A percentile compares a stretch with the other conserved stretches of the same genome.
phyloP scores from a whole-genome alignment of 1,284 basidiomycete species.

The Austropuccinia psidii region DNA sequence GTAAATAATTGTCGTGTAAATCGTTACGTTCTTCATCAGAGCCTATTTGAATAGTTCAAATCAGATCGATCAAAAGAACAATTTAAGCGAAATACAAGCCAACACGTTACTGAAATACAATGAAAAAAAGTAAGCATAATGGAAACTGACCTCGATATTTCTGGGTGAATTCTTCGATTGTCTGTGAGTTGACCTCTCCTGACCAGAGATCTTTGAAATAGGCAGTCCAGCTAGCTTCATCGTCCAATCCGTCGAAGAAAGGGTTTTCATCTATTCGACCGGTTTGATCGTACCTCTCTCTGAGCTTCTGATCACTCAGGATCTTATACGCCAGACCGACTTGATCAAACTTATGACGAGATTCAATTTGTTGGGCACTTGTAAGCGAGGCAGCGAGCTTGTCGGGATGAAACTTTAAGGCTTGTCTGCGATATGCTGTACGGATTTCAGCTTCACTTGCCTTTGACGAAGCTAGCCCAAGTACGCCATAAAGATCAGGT shows the following conservation, averaged over 20 bases:
- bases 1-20: conserved; percentile 5
- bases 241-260: neutral
- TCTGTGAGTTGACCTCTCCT: conserved; percentile 29
- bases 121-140: neutral
- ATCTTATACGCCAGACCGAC: conserved; percentile 32
- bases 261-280: neutral
- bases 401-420: conserved; percentile 27
- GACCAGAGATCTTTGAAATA: conserved; percentile 36
- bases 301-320: conserved; percentile 8
- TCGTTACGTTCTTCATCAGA: conserved; percentile 33
- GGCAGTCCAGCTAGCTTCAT: conserved; percentile 23
- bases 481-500: conserved; percentile 7
- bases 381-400: conserved; percentile 1
- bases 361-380: neutral
- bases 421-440: conserved; percentile 19
- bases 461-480: neutral
- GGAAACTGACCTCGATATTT: conserved; percentile 21
- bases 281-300: conserved; percentile 16
- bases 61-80: neutral
- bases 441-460: conserved; percentile 15
- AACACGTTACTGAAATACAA: neutral
- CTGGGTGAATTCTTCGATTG: conserved; percentile 36
- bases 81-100: neutral
- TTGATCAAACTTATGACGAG: conserved; percentile 18
- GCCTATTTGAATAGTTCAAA: neutral